Conservation (phyloP, 768 basidiomycete genomes). For the Auriscalpium vulgare region DNA sequence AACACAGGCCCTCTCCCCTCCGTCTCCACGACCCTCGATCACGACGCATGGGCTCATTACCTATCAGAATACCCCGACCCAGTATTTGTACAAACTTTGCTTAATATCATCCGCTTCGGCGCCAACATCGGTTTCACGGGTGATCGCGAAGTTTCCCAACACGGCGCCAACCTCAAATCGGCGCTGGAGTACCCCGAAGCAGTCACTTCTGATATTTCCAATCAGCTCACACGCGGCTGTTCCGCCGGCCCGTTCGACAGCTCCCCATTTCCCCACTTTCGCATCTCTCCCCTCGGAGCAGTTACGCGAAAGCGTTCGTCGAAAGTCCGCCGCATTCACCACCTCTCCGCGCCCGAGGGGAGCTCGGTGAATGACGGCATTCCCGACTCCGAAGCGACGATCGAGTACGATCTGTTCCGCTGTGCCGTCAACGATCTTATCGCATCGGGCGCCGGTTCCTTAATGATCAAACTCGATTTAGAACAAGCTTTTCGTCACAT, state of each 20-base stretch:
- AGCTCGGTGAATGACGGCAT: slow-evolving; percentile 20
- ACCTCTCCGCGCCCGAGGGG: slow-evolving; percentile 16
- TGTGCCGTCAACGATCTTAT: slow-evolving; percentile 12
- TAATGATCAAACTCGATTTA: slow-evolving; percentile 29
- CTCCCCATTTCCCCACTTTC: slow-evolving; percentile 15
- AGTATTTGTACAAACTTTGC: slow-evolving; percentile 8
- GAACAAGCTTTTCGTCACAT: slow-evolving; percentile 31
- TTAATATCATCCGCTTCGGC: slow-evolving; percentile 9
- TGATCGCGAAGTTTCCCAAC: background rate
- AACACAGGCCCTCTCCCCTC: background rate
- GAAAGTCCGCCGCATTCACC: slow-evolving; percentile 14
- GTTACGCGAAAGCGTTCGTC: slow-evolving; percentile 14
- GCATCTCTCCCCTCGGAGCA: slow-evolving; percentile 15
- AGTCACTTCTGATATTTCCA: slow-evolving; percentile 7
- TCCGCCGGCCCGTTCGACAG: slow-evolving; percentile 13
- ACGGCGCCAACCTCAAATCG: slow-evolving; percentile 14
- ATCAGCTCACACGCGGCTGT: slow-evolving; percentile 8
- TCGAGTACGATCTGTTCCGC: slow-evolving; percentile 25
- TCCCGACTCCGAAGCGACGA: slow-evolving; percentile 22
- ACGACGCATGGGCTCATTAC: slow-evolving; percentile 5
- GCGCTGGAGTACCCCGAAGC: slow-evolving; percentile 7
- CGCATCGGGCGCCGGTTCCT: slow-evolving; percentile 19
- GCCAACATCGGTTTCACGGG: slow-evolving; percentile 4
- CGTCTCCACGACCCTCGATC: slow-evolving; percentile 2
- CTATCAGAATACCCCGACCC: slow-evolving; percentile 10